Percentiles rank a stretch among this genome's conserved stretches.
phyloP scores from a whole-genome alignment of 2,329 filamentous ascomycete genomes.

The Amesomyces nigricolor region DNA sequence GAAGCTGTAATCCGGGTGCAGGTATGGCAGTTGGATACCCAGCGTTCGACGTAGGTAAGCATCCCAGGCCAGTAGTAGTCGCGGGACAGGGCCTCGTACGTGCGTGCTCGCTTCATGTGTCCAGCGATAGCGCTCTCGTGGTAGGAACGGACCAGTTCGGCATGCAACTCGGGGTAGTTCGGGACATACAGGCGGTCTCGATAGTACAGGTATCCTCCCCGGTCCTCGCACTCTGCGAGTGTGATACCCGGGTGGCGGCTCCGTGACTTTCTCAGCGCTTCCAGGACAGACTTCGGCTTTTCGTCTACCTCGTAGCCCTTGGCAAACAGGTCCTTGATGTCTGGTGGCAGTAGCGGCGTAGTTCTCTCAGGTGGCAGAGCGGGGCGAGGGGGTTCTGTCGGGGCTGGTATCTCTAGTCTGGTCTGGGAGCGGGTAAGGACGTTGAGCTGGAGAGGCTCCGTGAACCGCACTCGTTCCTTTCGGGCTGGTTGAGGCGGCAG shows the following conservation, averaged over 20 bases:
- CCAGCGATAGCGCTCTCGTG: background rate
- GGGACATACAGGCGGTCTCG: no score
- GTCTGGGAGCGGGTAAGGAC: background rate
- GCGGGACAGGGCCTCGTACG: background rate
- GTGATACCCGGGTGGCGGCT: no score
- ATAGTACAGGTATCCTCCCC: no score
- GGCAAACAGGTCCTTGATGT: background rate
- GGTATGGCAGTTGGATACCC: background rate
- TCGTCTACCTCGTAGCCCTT: background rate
- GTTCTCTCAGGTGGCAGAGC: background rate
- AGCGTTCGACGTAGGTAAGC: background rate
- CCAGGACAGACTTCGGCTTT: no score
- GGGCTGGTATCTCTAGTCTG: background rate
- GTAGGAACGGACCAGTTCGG: background rate
- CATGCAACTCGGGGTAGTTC: no score
- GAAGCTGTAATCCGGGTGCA: background rate
- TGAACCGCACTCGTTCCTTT: background rate
- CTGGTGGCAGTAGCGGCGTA: background rate
- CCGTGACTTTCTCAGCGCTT: no score
- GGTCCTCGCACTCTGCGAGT: no score
- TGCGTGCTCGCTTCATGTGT: background rate
- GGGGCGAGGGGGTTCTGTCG: background rate
- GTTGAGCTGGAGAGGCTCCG: background rate
- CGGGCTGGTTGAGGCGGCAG: no score
- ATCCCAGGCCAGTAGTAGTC: constrained; percentile 1